Evolutionary conservation across 2,329 filamentous ascomycete species (phyloP), one percentile per base, ranked within the genome.

Genomic region (Fonsecaea multimorphosa): DNA sequence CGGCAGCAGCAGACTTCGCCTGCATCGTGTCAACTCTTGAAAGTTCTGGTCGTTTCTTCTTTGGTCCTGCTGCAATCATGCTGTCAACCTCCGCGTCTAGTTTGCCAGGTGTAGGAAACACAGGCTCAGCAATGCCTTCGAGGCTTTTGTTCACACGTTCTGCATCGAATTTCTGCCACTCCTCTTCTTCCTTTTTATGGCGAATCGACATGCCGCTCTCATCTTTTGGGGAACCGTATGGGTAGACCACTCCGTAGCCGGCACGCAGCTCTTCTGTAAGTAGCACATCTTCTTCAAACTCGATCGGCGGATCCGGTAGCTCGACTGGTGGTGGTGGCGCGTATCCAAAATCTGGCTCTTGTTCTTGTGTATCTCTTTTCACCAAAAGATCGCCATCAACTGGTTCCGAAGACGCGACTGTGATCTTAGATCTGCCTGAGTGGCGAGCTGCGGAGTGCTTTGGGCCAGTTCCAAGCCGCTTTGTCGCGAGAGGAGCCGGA

Each of bases 271-370:
- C 69, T 77, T 77, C n/a, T 68, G 81, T 79, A 64, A 85, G 82
- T 8, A 79, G 79, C 53, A 81, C 82, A 71, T 86, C 79, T 52
- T 81, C 79, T 27, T 74, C 76, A 63, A 82, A 75, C 51, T 82
- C 79, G 53, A 81, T 77, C 24, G 80, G 80, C 40, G 78, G 67
- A 69, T 83, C 81, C 6, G 80, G 78, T 12, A 83, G 75, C 62
- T 78, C 81, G 77, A 66, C 71, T 1, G 88, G 85, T 66, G 83
- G 89, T 0, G 92, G 92, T 5, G 94, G 92, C 76, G 92, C 93
- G 76, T 96, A 97, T 81, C 98, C 95, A 66, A 94, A 87, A 61
- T 97, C 93, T 29, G 89, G 87, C 52, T 91, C 83, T 67, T 84
- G 80, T 60, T 85, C 82, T 44, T 80, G 78, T 58, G 89, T 85